Evolutionary conservation across 805 yeast species (phyloP).

Genomic region (Wickerhamomyces bisporus): DNA sequence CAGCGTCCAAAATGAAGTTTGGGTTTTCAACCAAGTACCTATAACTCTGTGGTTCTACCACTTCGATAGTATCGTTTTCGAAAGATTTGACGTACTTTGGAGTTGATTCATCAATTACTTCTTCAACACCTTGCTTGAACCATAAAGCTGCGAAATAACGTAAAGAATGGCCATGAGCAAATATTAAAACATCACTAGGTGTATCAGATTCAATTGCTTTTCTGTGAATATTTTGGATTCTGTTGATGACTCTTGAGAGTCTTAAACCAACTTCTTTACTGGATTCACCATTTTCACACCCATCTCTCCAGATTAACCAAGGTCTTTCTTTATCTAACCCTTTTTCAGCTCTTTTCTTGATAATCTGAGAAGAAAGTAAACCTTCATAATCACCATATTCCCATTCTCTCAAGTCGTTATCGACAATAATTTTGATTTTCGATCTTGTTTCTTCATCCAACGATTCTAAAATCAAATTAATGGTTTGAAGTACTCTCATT

Average conservation of each 20-base stretch:
- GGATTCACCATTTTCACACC: conserved; percentile 88
- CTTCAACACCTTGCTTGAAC: conserved; percentile 42
- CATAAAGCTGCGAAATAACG: conserved; percentile 88
- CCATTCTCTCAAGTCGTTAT: conserved; percentile 86
- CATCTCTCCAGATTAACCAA: conserved; percentile 89
- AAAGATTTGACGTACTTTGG: conserved; percentile 18
- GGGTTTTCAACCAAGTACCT: conserved; percentile 52
- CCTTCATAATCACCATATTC: conserved; percentile 97
- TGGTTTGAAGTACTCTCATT: conserved; percentile 70
- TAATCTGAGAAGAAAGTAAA: conserved; percentile 59
- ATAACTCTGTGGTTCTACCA: conserved; percentile 28
- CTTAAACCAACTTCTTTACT: conserved; percentile 62
- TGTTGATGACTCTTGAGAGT: conserved; percentile 62
- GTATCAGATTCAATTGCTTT: conserved; percentile 44
- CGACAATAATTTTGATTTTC: conserved; percentile 41
- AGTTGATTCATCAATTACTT: conserved; percentile 1
- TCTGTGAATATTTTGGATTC: conserved; percentile 57
- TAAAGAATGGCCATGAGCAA: conserved; percentile 92
- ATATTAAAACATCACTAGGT: conserved; percentile 70
- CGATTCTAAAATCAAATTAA: conserved; percentile 52
- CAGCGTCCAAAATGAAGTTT: conserved; percentile 83
- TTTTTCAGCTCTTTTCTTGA: conserved; percentile 47
- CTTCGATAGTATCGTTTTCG: conserved; percentile 26
- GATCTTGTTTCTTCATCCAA: conserved; percentile 38
- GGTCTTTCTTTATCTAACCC: conserved; percentile 47